phyloP scores from a whole-genome alignment of 164 flowering plant genomes.

The Chimonanthus praecox region DNA sequence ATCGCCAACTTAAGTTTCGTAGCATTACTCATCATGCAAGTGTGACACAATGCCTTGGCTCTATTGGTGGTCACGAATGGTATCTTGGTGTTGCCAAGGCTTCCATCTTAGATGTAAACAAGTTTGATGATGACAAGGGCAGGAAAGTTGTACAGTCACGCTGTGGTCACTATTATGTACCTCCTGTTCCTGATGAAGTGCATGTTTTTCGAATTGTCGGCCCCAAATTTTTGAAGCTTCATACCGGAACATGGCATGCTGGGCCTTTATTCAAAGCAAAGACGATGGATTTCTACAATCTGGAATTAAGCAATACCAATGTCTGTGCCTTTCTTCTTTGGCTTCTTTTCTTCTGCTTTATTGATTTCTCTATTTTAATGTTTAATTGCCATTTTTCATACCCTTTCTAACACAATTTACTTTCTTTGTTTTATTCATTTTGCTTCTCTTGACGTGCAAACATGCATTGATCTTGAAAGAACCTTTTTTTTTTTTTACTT shows the following conservation, averaged over 20 bases:
- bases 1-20: slow-evolving; percentile 43
- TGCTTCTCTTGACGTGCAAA: background rate
- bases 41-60: slow-evolving; percentile 92
- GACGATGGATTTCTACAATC: slow-evolving; percentile 77
- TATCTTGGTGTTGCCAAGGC: slow-evolving; percentile 88
- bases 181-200: slow-evolving; percentile 65
- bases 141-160: slow-evolving; percentile 33
- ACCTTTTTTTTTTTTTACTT: background rate
- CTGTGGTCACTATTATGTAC: slow-evolving; percentile 70
- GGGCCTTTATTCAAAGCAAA: slow-evolving; percentile 67
- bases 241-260: slow-evolving; percentile 95
- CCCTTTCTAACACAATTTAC: background rate
- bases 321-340: slow-evolving; percentile 34
- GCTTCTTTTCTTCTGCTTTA: background rate
- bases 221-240: slow-evolving; percentile 74
- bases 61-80: slow-evolving; percentile 76
- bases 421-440: background rate
- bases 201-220: slow-evolving; percentile 62
- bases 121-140: background rate
- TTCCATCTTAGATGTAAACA: slow-evolving; percentile 38
- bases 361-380: background rate
- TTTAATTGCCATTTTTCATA: background rate
- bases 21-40: slow-evolving; percentile 84
- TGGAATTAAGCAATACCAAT: slow-evolving; percentile 86
- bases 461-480: background rate